Conservation (phyloP, 192 early-diverging fungal genomes). For the Coemansia aciculifera region DNA sequence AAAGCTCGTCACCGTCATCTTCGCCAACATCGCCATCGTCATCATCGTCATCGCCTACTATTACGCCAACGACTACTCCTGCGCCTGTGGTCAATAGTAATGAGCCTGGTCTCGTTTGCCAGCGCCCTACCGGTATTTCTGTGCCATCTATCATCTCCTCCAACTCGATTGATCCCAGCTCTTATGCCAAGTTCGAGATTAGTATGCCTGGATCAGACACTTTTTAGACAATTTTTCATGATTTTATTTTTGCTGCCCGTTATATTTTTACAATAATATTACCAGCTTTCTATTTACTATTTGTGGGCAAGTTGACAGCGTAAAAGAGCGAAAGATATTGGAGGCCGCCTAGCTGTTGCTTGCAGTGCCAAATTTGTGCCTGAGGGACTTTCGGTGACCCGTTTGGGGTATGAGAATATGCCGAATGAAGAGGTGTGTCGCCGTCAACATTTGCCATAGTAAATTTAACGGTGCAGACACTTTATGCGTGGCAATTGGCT, state of each 20-base stretch:
- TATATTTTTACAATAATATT: not conserved
- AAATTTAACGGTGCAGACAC: not conserved
- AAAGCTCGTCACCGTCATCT: not conserved
- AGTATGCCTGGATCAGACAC: not conserved
- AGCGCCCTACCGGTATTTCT: not conserved
- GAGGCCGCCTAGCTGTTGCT: too few species aligned
- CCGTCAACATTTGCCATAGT: not conserved
- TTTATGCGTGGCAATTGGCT: not conserved
- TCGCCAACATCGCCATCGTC: not conserved
- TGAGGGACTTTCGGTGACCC: not conserved
- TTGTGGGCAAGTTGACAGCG: too few species aligned
- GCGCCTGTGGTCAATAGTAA: conserved; percentile 11
- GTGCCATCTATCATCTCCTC: not conserved
- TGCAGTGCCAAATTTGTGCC: not conserved
- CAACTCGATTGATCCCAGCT: not conserved
- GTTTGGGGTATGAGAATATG: not conserved
- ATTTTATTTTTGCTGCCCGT: not conserved
- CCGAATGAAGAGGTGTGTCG: not conserved
- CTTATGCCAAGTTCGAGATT: conserved; percentile 3
- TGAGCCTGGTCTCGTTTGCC: not conserved
- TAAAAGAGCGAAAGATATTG: too few species aligned
- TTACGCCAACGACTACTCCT: not conserved
- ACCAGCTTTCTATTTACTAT: not conserved
- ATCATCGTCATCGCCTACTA: not conserved
- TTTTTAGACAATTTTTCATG: not conserved